phyloP scores from a whole-genome alignment of 164 flowering plant genomes.

The Vitis labrusca region DNA sequence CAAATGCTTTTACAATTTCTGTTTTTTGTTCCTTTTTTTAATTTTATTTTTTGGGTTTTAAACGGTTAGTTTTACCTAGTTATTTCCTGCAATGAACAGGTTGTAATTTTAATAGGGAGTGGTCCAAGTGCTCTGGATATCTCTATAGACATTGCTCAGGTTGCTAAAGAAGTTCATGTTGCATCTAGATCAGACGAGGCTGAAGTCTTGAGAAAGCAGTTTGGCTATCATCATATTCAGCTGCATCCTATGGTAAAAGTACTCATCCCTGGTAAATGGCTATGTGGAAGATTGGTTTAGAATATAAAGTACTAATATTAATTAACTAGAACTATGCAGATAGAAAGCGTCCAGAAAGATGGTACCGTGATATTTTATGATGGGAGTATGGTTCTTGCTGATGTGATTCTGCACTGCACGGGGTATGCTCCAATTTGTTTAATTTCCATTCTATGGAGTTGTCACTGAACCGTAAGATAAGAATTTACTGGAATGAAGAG shows the following conservation, averaged over 20 bases:
- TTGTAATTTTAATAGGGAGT: conserved; percentile 43
- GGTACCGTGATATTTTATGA: conserved; percentile 39
- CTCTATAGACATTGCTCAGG: conserved; percentile 29
- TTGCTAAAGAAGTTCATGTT: conserved; percentile 47
- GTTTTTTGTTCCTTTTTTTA: no score
- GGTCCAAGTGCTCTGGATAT: conserved; percentile 42
- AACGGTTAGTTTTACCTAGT: not conserved
- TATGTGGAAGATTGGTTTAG: not conserved
- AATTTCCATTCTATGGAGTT: not conserved
- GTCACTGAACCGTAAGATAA: no score
- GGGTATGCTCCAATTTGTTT: conserved; percentile 23
- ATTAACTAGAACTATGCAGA: conserved; percentile 18
- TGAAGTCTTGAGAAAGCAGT: conserved; percentile 14
- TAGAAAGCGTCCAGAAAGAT: conserved; percentile 27
- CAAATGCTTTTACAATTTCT: no score
- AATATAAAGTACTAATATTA: conserved; percentile 16
- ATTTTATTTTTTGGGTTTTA: no score
- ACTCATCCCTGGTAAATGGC: not conserved
- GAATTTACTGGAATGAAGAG: no score
- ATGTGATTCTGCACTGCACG: conserved; percentile 42
- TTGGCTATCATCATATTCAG: conserved; percentile 6
- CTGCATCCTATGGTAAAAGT: conserved; percentile 12
- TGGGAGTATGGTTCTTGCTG: conserved; percentile 31
- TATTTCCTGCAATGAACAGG: conserved; percentile 12
- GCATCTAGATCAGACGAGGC: conserved; percentile 34